These are phyloP conservation scores for Tetrahymena elliotti DNA, from an alignment of 73 alveolate genomes.

Conservation along the genomic window DNA sequence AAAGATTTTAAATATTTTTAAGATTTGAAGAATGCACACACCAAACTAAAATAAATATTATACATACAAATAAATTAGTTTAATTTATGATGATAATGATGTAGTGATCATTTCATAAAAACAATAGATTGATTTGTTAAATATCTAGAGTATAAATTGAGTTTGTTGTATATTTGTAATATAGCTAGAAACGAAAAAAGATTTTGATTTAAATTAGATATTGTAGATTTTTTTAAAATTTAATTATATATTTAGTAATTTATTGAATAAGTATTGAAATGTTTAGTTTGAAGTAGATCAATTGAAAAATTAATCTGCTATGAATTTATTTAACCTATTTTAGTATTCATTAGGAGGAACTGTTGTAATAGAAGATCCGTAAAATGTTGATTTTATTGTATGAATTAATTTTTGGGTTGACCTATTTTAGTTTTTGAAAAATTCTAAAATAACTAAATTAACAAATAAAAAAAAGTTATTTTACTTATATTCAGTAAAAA, in stretches of 20 bases:
- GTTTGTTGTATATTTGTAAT: not conserved
- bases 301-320: not conserved
- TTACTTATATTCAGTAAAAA: not conserved
- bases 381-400: not conserved
- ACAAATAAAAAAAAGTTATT: not conserved
- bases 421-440: not conserved
- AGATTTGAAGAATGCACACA: not conserved
- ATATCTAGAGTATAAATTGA: not conserved
- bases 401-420: not conserved
- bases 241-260: too few relatives aligned
- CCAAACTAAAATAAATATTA: not conserved
- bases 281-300: not conserved
- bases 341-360: not conserved
- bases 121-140: not conserved
- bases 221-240: not conserved
- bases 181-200: not conserved
- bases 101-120: not conserved
- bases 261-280: not conserved
- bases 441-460: not conserved
- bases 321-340: not conserved
- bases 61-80: not conserved
- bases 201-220: not conserved
- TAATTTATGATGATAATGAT: not conserved
- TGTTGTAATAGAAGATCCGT: not conserved
- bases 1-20: too few relatives aligned